Conservation (phyloP, 1,284 basidiomycete genomes). For the Xerocomus amazonicus region DNA sequence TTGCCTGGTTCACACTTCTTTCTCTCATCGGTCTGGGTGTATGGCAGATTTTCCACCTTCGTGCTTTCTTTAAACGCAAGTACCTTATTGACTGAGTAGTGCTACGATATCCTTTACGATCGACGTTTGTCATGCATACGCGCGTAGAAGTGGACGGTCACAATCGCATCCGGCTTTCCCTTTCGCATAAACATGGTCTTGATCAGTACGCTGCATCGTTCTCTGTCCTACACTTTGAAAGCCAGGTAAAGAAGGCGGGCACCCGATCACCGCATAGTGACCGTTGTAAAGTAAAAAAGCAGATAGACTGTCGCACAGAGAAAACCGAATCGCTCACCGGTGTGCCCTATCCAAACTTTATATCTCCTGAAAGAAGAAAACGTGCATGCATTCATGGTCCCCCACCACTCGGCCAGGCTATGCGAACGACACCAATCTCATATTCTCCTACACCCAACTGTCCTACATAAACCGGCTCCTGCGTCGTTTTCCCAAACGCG, state of each 20-base stretch:
- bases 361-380: background rate
- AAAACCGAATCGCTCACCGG: background rate
- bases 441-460: conserved; percentile 22
- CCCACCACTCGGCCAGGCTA: conserved; percentile 26
- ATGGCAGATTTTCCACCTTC: conserved; percentile 94
- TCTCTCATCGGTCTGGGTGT: conserved; percentile 81
- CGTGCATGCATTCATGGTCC: conserved; percentile 1
- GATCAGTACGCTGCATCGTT: background rate
- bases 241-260: background rate
- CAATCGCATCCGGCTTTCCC: background rate
- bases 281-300: no score
- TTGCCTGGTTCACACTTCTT: conserved; percentile 85
- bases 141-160: background rate
- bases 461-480: conserved; percentile 7
- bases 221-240: background rate
- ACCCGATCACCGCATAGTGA: no score
- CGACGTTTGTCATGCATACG: conserved; percentile 3
- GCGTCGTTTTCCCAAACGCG: background rate
- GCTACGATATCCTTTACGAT: conserved; percentile 9
- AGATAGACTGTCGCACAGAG: no score
- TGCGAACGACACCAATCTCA: conserved; percentile 30
- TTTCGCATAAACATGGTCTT: background rate
- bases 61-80: conserved; percentile 95
- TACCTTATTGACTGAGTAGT: conserved; percentile 84
- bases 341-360: background rate